Percentiles rank a stretch among this genome's conserved stretches.
Conservation (phyloP, 2,329 filamentous ascomycete species). For the Paramyrothecium roridum region DNA sequence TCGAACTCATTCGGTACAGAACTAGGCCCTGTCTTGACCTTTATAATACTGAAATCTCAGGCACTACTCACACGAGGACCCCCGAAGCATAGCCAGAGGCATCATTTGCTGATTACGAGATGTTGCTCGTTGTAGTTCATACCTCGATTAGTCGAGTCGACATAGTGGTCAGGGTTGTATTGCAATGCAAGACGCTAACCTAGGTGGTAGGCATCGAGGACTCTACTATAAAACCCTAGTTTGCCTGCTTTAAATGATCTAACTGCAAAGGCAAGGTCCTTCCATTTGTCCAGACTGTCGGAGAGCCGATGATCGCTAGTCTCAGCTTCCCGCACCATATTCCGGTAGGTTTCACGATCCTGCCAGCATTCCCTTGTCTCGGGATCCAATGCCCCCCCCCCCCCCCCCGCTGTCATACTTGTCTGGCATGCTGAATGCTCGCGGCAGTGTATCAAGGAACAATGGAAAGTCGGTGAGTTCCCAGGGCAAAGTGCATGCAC, state of each 20-base stretch:
- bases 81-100: too few relatives aligned
- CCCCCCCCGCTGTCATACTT: neutral
- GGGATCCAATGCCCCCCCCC: neutral
- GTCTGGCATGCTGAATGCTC: neutral
- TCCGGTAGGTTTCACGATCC: neutral
- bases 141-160: too few relatives aligned
- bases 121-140: too few relatives aligned
- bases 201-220: neutral
- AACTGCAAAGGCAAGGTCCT: neutral
- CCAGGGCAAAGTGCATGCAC: constrained; percentile 17
- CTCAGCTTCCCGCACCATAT: neutral
- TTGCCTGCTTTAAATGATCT: neutral
- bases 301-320: neutral
- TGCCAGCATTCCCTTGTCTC: neutral
- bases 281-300: neutral
- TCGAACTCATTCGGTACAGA: too few relatives aligned
- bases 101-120: too few relatives aligned
- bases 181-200: neutral
- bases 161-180: too few relatives aligned
- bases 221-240: neutral
- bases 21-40: too few relatives aligned
- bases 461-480: constrained; percentile 16
- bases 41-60: too few relatives aligned
- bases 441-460: constrained; percentile 8
- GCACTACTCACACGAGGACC: too few relatives aligned